These are phyloP conservation scores for Craspedostauros australis DNA, from an alignment of 108 stramenopile genomes.

Conservation along the genomic window DNA sequence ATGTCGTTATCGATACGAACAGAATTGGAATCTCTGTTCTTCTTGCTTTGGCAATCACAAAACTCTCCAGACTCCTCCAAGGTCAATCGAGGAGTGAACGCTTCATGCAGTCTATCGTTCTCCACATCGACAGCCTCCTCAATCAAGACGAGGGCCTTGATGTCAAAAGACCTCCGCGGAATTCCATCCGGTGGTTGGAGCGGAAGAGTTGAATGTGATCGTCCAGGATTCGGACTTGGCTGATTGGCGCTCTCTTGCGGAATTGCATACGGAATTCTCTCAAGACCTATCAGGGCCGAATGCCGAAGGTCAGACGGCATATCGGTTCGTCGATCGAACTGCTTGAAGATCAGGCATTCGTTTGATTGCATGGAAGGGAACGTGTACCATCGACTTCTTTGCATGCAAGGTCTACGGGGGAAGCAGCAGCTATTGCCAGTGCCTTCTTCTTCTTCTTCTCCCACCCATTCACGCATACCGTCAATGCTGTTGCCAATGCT, in stretches of 20 bases:
- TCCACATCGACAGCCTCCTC: slow-evolving; percentile 36
- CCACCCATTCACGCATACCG: no score
- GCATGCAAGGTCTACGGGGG: slow-evolving; percentile 17
- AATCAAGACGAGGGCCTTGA: slow-evolving; percentile 39
- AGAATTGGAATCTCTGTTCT: no score
- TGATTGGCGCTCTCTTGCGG: background rate
- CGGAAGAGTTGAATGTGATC: no score
- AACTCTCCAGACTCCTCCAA: slow-evolving; percentile 51
- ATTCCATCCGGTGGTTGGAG: no score
- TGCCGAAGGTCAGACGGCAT: slow-evolving; percentile 52
- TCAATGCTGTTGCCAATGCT: no score
- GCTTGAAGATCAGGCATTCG: slow-evolving; percentile 46
- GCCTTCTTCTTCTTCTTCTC: no score
- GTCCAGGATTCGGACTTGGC: no score
- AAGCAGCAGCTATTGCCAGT: no score
- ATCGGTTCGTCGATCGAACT: slow-evolving; percentile 38
- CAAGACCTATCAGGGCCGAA: slow-evolving; percentile 39
- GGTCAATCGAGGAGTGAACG: slow-evolving; percentile 25
- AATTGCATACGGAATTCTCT: background rate
- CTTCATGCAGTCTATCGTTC: slow-evolving; percentile 26
- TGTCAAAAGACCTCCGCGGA: slow-evolving; percentile 49
- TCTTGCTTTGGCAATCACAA: slow-evolving; percentile 46
- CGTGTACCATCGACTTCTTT: slow-evolving; percentile 39
- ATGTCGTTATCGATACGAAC: no score
- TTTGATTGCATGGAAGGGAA: slow-evolving; percentile 34